phyloP scores from a whole-genome alignment of 768 basidiomycete genomes.

The Termitomyces sp. region DNA sequence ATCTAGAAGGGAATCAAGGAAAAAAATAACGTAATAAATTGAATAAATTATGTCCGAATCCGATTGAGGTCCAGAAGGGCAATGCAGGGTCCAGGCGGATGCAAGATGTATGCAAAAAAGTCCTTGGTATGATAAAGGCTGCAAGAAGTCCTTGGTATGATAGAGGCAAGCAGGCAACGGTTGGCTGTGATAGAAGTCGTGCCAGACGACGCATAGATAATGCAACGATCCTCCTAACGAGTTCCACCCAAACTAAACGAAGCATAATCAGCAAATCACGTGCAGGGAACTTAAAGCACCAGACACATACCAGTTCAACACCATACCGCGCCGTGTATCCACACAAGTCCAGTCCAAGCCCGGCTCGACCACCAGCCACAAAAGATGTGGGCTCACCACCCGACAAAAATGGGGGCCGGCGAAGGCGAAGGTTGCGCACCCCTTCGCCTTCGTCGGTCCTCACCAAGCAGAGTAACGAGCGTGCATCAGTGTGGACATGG shows the following conservation, averaged over 20 bases:
- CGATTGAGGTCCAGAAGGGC: not conserved
- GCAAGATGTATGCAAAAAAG: not conserved
- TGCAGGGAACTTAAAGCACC: not conserved
- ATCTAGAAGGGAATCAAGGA: not conserved
- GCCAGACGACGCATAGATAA: not conserved
- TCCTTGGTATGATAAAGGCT: not conserved
- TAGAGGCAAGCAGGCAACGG: not conserved
- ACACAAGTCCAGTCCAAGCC: not conserved
- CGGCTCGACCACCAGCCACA: not conserved
- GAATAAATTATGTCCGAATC: not conserved
- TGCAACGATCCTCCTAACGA: not conserved
- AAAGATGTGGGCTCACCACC: not conserved
- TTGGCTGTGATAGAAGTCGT: not conserved
- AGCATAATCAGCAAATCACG: not conserved
- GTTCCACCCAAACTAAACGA: not conserved
- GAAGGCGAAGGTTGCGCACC: not conserved
- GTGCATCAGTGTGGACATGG: not conserved
- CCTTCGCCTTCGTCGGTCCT: constrained; percentile 2
- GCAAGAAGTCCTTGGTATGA: not conserved
- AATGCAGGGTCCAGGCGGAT: not conserved
- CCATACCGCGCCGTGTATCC: not conserved
- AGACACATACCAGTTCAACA: not conserved
- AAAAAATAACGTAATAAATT: no score
- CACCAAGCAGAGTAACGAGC: not conserved
- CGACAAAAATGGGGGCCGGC: not conserved